These are phyloP conservation scores for Termitomyces sp. DNA, from an alignment of 768 basidiomycete genomes.

Conservation along the genomic window DNA sequence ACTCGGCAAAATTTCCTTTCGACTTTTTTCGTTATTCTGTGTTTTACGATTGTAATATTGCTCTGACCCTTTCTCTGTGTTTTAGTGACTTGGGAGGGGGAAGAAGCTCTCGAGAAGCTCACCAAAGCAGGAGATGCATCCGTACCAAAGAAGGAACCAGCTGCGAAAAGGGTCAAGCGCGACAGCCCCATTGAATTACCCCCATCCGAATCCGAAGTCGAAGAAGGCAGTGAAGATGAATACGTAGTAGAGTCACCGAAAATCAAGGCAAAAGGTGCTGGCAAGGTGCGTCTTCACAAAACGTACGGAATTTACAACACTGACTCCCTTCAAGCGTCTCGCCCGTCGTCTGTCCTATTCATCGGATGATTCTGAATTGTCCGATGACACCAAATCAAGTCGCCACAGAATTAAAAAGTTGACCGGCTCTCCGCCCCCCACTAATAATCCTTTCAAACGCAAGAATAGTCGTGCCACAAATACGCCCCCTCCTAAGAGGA, in stretches of 20 bases:
- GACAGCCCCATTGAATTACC: constrained; percentile 17
- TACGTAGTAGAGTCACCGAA: constrained; percentile 49
- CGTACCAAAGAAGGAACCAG: constrained; percentile 25
- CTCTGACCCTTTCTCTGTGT: constrained; percentile 17
- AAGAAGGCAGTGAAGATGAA: constrained; percentile 63
- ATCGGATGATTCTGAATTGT: constrained; percentile 38
- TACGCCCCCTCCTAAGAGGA: constrained; percentile 43
- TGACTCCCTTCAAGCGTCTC: constrained; percentile 31
- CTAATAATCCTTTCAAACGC: constrained; percentile 43
- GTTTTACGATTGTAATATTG: constrained; percentile 9
- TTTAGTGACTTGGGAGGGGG: constrained; percentile 72
- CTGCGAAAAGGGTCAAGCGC: constrained; percentile 20
- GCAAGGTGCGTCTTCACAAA: constrained; percentile 39
- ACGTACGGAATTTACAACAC: constrained; percentile 9
- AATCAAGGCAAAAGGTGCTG: constrained; percentile 26
- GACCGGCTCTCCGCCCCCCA: constrained; percentile 26
- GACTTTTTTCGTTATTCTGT: constrained; percentile 1
- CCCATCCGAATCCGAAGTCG: constrained; percentile 42
- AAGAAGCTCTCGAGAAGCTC: constrained; percentile 49
- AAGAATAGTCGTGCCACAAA: constrained; percentile 39
- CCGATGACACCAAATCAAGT: constrained; percentile 20
- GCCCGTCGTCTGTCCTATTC: constrained; percentile 33
- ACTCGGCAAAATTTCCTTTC: constrained; percentile 7
- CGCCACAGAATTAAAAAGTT: constrained; percentile 25
- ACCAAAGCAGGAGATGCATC: constrained; percentile 23